A percentile compares a stretch with the other conserved stretches of the same genome.
phyloP scores from a whole-genome alignment of 169 alveolate species.

The Plasmodium yoelii region DNA sequence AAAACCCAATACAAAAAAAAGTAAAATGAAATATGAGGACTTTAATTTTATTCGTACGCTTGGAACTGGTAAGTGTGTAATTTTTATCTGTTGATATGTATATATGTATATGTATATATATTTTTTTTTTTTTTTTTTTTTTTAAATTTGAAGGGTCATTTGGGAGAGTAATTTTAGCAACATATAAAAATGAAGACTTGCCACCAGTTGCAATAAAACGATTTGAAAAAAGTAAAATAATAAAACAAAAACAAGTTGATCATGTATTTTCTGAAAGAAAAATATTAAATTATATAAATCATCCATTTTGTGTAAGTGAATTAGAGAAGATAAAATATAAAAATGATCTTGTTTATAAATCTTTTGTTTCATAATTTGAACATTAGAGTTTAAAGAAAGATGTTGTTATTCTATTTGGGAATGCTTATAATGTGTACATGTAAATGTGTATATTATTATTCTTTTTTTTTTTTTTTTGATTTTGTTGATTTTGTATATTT shows the following conservation, averaged over 20 bases:
- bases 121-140: too few relatives aligned
- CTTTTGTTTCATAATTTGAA: too few relatives aligned
- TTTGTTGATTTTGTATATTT: too few relatives aligned
- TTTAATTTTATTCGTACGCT: slow-evolving; percentile 75
- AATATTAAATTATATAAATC: slow-evolving; percentile 92
- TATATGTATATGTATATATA: too few relatives aligned
- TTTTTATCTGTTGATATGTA: too few relatives aligned
- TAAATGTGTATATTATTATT: not conserved
- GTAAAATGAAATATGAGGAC: slow-evolving; percentile 74
- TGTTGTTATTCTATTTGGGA: too few relatives aligned
- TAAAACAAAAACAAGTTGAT: slow-evolving; percentile 92
- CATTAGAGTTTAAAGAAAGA: too few relatives aligned
- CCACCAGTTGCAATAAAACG: slow-evolving; percentile 88
- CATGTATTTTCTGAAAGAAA: slow-evolving; percentile 96
- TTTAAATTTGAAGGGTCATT: slow-evolving; percentile 88
- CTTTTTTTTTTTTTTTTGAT: too few relatives aligned
- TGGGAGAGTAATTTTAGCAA: slow-evolving; percentile 95
- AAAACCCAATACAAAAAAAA: slow-evolving; percentile 9
- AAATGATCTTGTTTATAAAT: not conserved
- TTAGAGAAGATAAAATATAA: slow-evolving; percentile 62
- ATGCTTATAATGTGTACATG: slow-evolving; percentile 10
- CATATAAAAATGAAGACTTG: slow-evolving; percentile 78
- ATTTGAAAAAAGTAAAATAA: slow-evolving; percentile 86
- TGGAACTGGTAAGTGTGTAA: slow-evolving; percentile 74
- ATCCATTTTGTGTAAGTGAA: slow-evolving; percentile 95